These are phyloP conservation scores for Mangifera indica DNA, from an alignment of 345 rosid species.

Conservation along the genomic window DNA sequence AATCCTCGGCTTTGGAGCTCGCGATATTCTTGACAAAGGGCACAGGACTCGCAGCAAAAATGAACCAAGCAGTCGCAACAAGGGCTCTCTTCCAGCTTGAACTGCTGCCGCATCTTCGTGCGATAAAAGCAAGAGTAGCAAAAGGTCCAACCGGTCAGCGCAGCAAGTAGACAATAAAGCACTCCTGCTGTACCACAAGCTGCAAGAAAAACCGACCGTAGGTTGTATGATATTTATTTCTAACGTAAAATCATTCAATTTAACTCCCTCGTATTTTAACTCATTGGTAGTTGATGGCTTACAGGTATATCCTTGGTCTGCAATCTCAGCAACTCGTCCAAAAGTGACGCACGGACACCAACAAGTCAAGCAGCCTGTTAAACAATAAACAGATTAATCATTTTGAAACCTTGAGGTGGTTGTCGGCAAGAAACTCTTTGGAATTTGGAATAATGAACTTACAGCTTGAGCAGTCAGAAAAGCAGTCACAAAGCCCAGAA, in stretches of 20 bases:
- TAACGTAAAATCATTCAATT: no score
- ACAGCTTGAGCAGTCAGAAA: conserved; percentile 7
- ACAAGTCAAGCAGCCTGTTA: conserved; percentile 27
- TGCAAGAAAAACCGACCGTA: no score
- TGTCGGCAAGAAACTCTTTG: no score
- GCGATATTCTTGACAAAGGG: conserved; percentile 44
- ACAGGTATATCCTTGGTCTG: conserved; percentile 5
- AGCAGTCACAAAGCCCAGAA: conserved; percentile 20
- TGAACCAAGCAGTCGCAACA: no score
- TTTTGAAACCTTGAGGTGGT: no score
- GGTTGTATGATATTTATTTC: no score
- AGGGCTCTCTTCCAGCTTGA: conserved; percentile 22
- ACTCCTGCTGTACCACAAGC: no score
- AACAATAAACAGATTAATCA: neutral
- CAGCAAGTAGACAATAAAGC: no score
- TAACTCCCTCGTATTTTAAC: no score
- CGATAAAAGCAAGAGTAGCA: conserved; percentile 10
- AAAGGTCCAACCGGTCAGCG: neutral
- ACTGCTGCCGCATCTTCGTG: conserved; percentile 37
- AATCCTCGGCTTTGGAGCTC: conserved; percentile 38
- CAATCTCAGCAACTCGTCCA: conserved; percentile 22
- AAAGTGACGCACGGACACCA: conserved; percentile 35
- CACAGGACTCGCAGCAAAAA: conserved; percentile 27
- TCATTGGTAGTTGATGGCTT: no score
- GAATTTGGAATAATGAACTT: neutral